These are phyloP conservation scores for Podila clonocystis DNA, from an alignment of 192 early-diverging fungal genomes.

Conservation along the genomic window DNA sequence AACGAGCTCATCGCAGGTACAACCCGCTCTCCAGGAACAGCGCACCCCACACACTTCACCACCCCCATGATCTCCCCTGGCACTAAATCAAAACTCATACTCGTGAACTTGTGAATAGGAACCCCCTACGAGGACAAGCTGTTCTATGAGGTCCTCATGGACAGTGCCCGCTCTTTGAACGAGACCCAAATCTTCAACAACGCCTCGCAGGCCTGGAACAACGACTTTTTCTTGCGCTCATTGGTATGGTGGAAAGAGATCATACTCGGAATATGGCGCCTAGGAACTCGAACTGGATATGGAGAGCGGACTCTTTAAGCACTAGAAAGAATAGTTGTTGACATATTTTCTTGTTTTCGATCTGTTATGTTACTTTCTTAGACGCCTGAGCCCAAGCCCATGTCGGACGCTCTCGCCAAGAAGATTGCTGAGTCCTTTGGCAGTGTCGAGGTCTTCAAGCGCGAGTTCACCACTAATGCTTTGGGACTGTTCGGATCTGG, in stretches of 20 bases:
- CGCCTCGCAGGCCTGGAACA: conserved; percentile 57
- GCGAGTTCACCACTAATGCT: conserved; percentile 51
- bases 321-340: not conserved
- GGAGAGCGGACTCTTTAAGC: not conserved
- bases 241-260: conserved; percentile 28
- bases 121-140: conserved; percentile 45
- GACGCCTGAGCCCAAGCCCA: conserved; percentile 15
- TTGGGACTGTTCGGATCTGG: conserved; percentile 56
- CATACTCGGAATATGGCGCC: not conserved
- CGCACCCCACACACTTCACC: not conserved
- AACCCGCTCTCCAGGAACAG: not conserved
- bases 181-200: conserved; percentile 55
- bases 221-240: conserved; percentile 56
- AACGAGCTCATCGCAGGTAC: conserved; percentile 53
- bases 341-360: not conserved
- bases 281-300: not conserved
- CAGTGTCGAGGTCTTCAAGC: conserved; percentile 39
- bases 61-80: not conserved
- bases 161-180: conserved; percentile 45
- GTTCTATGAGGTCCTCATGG: conserved; percentile 42
- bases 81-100: not conserved
- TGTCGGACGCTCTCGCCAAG: conserved; percentile 34
- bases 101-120: conserved; percentile 1
- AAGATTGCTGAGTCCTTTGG: conserved; percentile 31
- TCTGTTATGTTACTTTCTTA: not conserved